Evolutionary conservation across 1,139 yeast genomes (phyloP).

Genomic region (Yamadazyma sp.): DNA sequence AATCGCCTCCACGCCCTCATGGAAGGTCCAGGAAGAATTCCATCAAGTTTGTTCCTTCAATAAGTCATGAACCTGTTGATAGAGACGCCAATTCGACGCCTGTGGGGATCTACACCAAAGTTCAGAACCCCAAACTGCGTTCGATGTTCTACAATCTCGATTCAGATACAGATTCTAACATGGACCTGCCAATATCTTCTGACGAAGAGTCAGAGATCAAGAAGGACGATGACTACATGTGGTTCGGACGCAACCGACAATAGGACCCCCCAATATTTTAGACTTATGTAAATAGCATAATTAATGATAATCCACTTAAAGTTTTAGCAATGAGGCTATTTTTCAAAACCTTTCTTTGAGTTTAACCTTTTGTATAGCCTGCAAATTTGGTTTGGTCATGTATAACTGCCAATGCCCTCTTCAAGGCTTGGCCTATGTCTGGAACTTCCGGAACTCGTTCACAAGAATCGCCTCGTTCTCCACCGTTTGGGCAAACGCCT

Average conservation of each 20-base stretch:
- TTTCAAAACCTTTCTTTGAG: no score
- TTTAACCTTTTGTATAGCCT: no score
- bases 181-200: slow-evolving; percentile 16
- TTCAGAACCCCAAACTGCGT: slow-evolving; percentile 13
- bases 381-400: no score
- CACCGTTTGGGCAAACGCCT: slow-evolving; percentile 50
- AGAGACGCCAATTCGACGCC: slow-evolving; percentile 14
- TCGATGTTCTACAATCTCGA: slow-evolving; percentile 39
- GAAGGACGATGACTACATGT: slow-evolving; percentile 21
- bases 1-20: slow-evolving; percentile 11
- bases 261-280: no score
- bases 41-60: slow-evolving; percentile 34
- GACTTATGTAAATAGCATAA: neutral
- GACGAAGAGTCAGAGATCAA: slow-evolving; percentile 18
- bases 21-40: slow-evolving; percentile 27
- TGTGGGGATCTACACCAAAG: slow-evolving; percentile 13
- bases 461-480: slow-evolving; percentile 31
- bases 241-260: slow-evolving; percentile 37
- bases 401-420: no score
- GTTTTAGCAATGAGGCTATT: no score
- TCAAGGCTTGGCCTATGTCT: no score
- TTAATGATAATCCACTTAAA: no score
- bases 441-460: slow-evolving; percentile 17
- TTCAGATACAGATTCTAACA: slow-evolving; percentile 20
- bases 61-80: slow-evolving; percentile 11